Base-by-base conservation (phyloP, 23 red algal species). In the Gracilaria caudata region DNA sequence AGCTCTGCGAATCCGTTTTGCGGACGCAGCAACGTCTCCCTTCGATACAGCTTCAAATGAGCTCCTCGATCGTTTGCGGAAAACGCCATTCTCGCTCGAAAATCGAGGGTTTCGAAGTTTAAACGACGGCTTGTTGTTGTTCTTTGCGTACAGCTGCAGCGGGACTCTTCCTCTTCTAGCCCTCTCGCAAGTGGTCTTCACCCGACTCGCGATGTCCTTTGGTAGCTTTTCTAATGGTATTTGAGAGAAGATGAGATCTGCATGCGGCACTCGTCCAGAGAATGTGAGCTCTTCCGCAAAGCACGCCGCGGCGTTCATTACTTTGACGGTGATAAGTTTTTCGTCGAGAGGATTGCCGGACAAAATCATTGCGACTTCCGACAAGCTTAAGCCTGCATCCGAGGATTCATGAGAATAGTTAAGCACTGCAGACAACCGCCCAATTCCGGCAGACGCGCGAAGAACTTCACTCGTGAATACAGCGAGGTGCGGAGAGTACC, bases 71-170 rank as follows among this genome's bases (percentile, higher is more conserved):
- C 68, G n/a, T 55, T 78, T 77, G 37, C 74, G 85, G 61, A 45
- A 89, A 44, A 89, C 85, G 25, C 85, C 85, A n/a, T 36, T 57
- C 34, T 89, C 85, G 14, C 49, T 61, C 3, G 71, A 79, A 55
- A 89, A 79, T 72, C 68, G 51, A 25, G 85, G 85, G 41, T 89
- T 89, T 36, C 68, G 35, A 47, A 78, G 41, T 58, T 89, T 89
- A 37, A 61, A 45, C 4, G 25, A 51, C 13, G 12, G 30, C n/a
- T 64, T 47, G 10, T 29, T 40, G 17, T 33, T 51, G 21, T 29
- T 73, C 61, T 78, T 78, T 24, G 71, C 35, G 19, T 89, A 89
- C 20, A 89, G 16, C 28, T 68, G 51, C 8, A 89, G 47, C 23
- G 85, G 85, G 47, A 64, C 8, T 16, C 85, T 70, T 14, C 51